These are phyloP conservation scores for Theobroma cacao DNA, from an alignment of 345 rosid species.

Conservation along the genomic window DNA sequence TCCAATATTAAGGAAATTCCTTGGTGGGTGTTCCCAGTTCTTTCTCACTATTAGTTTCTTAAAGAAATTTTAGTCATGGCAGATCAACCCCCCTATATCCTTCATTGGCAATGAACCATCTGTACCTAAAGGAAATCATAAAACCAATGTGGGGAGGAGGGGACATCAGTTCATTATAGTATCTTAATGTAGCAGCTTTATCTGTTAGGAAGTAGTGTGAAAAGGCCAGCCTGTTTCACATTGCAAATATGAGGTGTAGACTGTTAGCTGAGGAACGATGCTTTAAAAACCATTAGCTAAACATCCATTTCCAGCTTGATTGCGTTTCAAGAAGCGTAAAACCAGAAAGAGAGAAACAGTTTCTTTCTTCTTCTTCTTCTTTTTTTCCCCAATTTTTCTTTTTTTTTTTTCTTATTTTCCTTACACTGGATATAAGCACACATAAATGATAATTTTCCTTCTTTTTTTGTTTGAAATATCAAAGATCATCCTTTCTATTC, in stretches of 20 bases:
- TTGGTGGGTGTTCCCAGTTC: neutral
- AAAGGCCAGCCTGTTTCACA: neutral
- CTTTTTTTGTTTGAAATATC: too few species aligned
- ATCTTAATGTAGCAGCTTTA: too few species aligned
- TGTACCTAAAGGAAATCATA: too few species aligned
- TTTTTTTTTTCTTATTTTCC: neutral
- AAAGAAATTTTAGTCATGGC: too few species aligned
- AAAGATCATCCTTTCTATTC: too few species aligned
- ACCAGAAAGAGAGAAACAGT: neutral
- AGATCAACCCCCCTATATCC: too few species aligned
- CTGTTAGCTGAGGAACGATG: neutral
- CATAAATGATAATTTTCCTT: too few species aligned
- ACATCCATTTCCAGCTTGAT: neutral
- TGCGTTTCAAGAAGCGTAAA: neutral
- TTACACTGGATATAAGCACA: neutral
- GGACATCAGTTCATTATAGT: neutral
- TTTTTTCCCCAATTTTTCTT: neutral
- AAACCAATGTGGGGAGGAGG: too few species aligned
- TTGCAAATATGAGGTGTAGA: neutral
- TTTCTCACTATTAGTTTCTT: neutral
- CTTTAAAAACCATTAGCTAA: neutral
- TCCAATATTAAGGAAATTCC: neutral
- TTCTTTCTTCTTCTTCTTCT: neutral
- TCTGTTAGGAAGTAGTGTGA: neutral
- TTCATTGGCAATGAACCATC: neutral